These are phyloP conservation scores for Telopea speciosissima DNA, from an alignment of 177 flowering plant genomes.

Conservation along the genomic window DNA sequence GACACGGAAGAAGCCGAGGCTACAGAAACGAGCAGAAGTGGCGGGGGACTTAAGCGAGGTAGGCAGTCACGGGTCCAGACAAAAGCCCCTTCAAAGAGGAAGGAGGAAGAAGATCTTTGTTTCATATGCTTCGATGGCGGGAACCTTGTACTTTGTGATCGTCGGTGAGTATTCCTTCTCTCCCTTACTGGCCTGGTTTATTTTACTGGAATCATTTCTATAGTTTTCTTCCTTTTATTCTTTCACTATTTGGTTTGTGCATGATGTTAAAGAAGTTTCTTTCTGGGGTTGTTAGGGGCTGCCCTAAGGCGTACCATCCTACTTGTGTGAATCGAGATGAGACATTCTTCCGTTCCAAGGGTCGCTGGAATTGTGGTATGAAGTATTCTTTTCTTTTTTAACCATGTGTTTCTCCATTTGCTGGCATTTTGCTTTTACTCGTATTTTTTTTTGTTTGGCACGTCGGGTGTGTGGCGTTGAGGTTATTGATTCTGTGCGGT, in stretches of 20 bases:
- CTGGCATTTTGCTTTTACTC: too few species aligned
- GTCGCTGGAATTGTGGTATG: constrained; percentile 95
- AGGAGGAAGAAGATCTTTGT: constrained; percentile 71
- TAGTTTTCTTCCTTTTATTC: neutral
- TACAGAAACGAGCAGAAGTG: constrained; percentile 9
- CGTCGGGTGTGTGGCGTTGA: neutral
- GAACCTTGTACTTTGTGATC: constrained; percentile 79
- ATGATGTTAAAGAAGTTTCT: constrained; percentile 4
- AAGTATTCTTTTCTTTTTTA: neutral
- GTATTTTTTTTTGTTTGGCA: neutral
- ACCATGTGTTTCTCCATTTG: neutral
- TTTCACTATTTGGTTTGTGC: neutral
- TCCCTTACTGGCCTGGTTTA: neutral
- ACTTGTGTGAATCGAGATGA: constrained; percentile 83
- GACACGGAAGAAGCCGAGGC: constrained; percentile 17
- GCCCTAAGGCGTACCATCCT: constrained; percentile 95
- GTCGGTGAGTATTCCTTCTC: constrained; percentile 40
- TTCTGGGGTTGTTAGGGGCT: constrained; percentile 47
- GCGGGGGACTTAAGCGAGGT: constrained; percentile 40
- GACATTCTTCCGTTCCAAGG: constrained; percentile 78
- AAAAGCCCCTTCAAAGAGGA: constrained; percentile 19
- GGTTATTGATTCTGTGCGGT: neutral
- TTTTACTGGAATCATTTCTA: neutral
- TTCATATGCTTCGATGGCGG: constrained; percentile 97
- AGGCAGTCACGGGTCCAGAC: constrained; percentile 24